Percentiles rank a stretch among this genome's conserved stretches.
phyloP scores from a whole-genome alignment of 495 filamentous ascomycete genomes.

The Penicillium antarcticum region DNA sequence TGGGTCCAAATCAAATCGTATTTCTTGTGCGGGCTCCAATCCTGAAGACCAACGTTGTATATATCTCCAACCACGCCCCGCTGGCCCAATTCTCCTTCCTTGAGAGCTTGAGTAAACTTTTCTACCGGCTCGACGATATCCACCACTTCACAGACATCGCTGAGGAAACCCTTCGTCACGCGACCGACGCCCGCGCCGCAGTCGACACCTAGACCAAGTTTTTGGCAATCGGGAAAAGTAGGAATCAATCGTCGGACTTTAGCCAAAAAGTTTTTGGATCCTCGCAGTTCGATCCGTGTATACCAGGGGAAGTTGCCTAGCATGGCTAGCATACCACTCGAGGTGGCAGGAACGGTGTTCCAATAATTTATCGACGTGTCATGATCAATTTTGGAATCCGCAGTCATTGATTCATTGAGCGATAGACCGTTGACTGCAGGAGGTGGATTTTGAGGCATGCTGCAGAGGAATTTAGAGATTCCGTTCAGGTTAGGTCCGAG shows the following conservation, averaged over 20 bases:
- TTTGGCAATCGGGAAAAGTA: slow-evolving; percentile 3
- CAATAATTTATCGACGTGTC: slow-evolving; percentile 53
- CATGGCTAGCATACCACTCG: slow-evolving; percentile 55
- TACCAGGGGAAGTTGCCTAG: slow-evolving; percentile 70
- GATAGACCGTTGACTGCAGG: neutral
- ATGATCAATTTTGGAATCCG: neutral
- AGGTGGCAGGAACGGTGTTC: slow-evolving; percentile 57
- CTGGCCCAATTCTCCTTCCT: slow-evolving; percentile 12
- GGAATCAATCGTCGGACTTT: slow-evolving; percentile 55
- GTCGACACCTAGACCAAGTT: slow-evolving; percentile 41
- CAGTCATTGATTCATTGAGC: neutral
- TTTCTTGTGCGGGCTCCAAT: slow-evolving; percentile 56
- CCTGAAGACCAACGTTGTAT: slow-evolving; percentile 67
- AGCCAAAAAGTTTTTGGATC: slow-evolving; percentile 66
- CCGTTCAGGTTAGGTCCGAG: neutral
- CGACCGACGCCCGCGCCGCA: slow-evolving; percentile 60
- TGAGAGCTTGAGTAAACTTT: slow-evolving; percentile 38
- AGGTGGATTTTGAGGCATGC: neutral
- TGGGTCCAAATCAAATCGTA: slow-evolving; percentile 65
- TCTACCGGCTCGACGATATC: slow-evolving; percentile 56
- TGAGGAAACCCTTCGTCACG: slow-evolving; percentile 51
- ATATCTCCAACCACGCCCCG: slow-evolving; percentile 50
- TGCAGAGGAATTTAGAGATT: neutral
- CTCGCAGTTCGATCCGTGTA: slow-evolving; percentile 67
- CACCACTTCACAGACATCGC: slow-evolving; percentile 42